Evolutionary conservation across 345 rosid genomes (phyloP).

Genomic region (Eucalyptus urophylla): DNA sequence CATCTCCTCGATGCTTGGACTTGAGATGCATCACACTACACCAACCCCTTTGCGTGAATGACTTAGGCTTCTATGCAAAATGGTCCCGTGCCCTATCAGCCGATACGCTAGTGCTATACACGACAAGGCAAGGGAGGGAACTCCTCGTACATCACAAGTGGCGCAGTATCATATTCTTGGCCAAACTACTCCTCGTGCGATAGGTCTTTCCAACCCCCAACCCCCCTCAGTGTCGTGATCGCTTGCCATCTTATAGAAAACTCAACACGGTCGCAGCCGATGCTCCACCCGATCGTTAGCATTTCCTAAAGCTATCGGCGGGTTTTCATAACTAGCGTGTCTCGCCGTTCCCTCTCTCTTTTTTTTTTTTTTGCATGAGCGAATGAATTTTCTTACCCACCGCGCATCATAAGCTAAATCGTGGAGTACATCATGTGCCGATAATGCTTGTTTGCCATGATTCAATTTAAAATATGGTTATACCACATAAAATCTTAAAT

Average conservation of each 20-base stretch:
- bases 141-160: neutral
- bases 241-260: neutral
- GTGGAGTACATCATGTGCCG: neutral
- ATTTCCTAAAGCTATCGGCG: neutral
- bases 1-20: neutral
- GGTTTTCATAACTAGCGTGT: neutral
- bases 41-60: neutral
- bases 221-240: neutral
- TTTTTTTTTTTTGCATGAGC: accelerated
- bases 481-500: no score
- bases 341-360: accelerated
- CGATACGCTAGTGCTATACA: neutral
- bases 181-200: neutral
- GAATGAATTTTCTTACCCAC: neutral
- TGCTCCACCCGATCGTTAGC: neutral
- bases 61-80: neutral
- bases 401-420: neutral
- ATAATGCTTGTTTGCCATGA: neutral
- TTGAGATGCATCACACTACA: neutral
- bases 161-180: neutral
- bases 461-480: neutral
- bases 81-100: neutral
- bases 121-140: neutral
- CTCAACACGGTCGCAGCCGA: neutral
- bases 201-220: neutral